phyloP scores from a whole-genome alignment of 2,329 filamentous ascomycete genomes.

The Aspergillus sp. region DNA sequence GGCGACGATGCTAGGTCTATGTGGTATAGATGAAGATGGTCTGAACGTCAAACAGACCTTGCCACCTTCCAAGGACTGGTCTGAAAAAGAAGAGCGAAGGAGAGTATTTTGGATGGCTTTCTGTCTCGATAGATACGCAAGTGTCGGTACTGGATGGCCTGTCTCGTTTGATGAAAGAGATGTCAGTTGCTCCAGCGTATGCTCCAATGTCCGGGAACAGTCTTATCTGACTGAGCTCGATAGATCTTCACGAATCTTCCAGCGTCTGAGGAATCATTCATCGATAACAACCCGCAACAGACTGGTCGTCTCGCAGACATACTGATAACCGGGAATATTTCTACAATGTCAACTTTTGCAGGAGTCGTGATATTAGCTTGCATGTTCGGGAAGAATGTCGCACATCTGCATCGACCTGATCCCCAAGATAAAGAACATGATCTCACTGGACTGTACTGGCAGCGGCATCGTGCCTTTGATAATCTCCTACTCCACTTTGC shows the following conservation, averaged over 20 bases:
- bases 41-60: conserved; percentile 92
- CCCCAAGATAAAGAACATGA: conserved; percentile 80
- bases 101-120: conserved; percentile 96
- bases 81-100: conserved; percentile 84
- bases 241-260: conserved; percentile 82
- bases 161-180: conserved; percentile 92
- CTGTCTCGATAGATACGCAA: conserved; percentile 86
- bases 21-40: conserved; percentile 78
- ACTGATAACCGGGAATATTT: conserved; percentile 66
- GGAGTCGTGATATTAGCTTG: conserved; percentile 83
- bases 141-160: conserved; percentile 95
- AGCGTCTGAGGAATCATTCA: conserved; percentile 78
- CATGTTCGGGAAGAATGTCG: conserved; percentile 85
- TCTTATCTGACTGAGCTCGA: conserved; percentile 22
- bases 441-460: conserved; percentile 94
- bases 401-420: conserved; percentile 86
- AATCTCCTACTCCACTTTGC: conserved; percentile 87
- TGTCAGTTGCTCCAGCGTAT: conserved; percentile 44
- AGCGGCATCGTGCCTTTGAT: conserved; percentile 83
- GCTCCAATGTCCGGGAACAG: background rate
- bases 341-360: conserved; percentile 74
- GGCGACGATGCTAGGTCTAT: conserved; percentile 88
- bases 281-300: conserved; percentile 73
- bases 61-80: conserved; percentile 86
- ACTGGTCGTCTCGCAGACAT: conserved; percentile 64